Base-by-base conservation (phyloP, 2,329 filamentous ascomycete species). In the Penicillium sp. region DNA sequence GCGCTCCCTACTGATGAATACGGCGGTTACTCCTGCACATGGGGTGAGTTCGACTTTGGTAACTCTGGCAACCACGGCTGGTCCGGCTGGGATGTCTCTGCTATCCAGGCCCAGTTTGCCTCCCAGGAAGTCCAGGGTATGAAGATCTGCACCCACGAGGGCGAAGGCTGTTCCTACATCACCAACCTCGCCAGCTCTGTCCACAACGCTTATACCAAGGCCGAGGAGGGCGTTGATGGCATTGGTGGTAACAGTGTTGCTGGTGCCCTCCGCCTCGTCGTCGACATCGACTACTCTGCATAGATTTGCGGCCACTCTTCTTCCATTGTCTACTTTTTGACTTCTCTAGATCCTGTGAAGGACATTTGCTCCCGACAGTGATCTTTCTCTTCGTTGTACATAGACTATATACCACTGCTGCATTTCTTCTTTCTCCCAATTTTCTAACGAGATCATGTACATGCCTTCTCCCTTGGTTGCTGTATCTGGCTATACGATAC, bases 81-180 rank as follows among this genome's bases (percentile, higher is more conserved):
- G 70, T 74, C 74, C 61, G 72, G 74, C 64, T 79, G 74, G 70
- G 77, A 79, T 54, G 77, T 79, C n/a, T 79, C 77, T 51, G 72
- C 70, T 59, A 79, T 79, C 61, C 67, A 73, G 58, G 75, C 74
- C 31, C 62, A 77, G 68, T 55, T 63, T 26, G 67, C 71, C 60
- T 58, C 62, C 17, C 17, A 68, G 41, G 62, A 69, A 1, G 66
- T 78, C 53, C 70, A 76, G 67, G 77, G 76, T 55, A 77, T 79
- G 75, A 68, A 69, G 61, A 77, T 79, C 56, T 78, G 74, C 61
- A 64, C 69, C 56, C 69, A 70, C 66, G 19, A 30, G 17, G 68
- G 68, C 38, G 52, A 58, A 5, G 57, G 62, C 54, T 78, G 76
- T 71, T 79, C 76, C 13, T 60, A 58, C 63, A 76, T 78, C 60